Conservation (phyloP, 805 yeast genomes). For the Saccharomyces paradoxus region DNA sequence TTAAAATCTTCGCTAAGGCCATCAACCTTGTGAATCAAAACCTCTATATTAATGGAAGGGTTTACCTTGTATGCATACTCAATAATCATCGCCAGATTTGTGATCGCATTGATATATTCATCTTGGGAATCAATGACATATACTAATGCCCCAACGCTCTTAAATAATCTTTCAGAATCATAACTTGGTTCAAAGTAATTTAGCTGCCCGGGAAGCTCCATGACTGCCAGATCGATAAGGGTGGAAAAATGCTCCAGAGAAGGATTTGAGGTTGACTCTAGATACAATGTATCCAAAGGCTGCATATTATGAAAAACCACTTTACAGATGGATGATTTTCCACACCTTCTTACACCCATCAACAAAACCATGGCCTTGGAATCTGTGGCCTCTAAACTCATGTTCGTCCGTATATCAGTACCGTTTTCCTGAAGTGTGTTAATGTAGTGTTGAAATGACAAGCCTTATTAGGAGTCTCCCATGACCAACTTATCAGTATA, state of each 20-base stretch:
- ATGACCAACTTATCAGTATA: neutral
- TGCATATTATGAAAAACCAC: slow-evolving; percentile 96
- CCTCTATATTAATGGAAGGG: slow-evolving; percentile 82
- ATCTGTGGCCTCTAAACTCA: slow-evolving; percentile 28
- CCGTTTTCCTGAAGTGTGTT: neutral
- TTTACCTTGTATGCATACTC: slow-evolving; percentile 80
- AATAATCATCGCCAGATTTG: slow-evolving; percentile 79
- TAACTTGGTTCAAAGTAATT: slow-evolving; percentile 80
- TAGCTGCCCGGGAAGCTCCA: slow-evolving; percentile 92
- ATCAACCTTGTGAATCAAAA: slow-evolving; percentile 89
- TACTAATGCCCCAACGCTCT: slow-evolving; percentile 80
- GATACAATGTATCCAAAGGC: slow-evolving; percentile 83
- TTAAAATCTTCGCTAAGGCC: slow-evolving; percentile 91
- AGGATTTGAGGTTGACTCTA: slow-evolving; percentile 86
- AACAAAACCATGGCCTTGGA: slow-evolving; percentile 73
- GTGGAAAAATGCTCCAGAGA: slow-evolving; percentile 78
- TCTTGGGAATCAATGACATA: slow-evolving; percentile 94
- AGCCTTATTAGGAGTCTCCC: neutral
- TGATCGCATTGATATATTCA: slow-evolving; percentile 85
- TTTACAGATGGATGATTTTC: slow-evolving; percentile 91
- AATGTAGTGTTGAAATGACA: slow-evolving; percentile 1
- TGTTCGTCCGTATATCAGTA: slow-evolving; percentile 1
- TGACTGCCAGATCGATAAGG: slow-evolving; percentile 75
- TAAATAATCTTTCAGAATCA: slow-evolving; percentile 69
- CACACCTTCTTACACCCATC: slow-evolving; percentile 86